Conservation (phyloP, 2,329 filamentous ascomycete genomes). For the Alternaria ethzedia region DNA sequence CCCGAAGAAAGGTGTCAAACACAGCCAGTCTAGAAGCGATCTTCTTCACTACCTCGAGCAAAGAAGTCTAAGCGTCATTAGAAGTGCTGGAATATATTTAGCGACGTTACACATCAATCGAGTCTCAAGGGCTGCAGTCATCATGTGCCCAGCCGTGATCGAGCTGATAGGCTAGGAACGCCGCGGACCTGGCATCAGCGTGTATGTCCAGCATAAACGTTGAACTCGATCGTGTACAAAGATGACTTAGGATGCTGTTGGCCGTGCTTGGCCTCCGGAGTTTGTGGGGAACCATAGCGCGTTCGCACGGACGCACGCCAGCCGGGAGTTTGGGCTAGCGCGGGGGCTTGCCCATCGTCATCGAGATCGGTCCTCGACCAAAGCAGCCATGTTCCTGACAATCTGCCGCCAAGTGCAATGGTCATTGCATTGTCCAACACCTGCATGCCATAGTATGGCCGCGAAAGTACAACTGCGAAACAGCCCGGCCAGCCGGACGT, state of each 20-base stretch:
- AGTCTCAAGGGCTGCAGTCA: neutral
- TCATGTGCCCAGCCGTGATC: neutral
- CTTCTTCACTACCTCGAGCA: neutral
- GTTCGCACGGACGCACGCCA: neutral
- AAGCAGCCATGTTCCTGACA: slow-evolving; percentile 15
- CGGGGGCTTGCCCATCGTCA: slow-evolving; percentile 1
- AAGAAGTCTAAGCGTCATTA: slow-evolving; percentile 21
- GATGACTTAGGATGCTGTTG: slow-evolving; percentile 15
- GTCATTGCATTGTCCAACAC: slow-evolving; percentile 16
- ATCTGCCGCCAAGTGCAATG: slow-evolving; percentile 17
- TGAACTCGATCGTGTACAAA: neutral
- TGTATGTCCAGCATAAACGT: slow-evolving; percentile 18
- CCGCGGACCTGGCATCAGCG: slow-evolving; percentile 1
- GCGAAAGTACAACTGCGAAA: slow-evolving; percentile 10
- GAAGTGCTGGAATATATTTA: slow-evolving; percentile 1
- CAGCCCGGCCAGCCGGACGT: slow-evolving; percentile 19
- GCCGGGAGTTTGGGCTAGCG: slow-evolving; percentile 19
- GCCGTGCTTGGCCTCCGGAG: slow-evolving; percentile 31
- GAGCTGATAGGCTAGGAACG: neutral
- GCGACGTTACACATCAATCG: slow-evolving; percentile 10
- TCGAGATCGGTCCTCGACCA: slow-evolving; percentile 21
- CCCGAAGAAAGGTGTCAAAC: neutral
- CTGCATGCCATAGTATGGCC: neutral
- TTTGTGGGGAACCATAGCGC: slow-evolving; percentile 44
- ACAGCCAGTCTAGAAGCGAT: neutral